phyloP scores from a whole-genome alignment of 2,329 filamentous ascomycete genomes.

The Colletotrichum kahawae region DNA sequence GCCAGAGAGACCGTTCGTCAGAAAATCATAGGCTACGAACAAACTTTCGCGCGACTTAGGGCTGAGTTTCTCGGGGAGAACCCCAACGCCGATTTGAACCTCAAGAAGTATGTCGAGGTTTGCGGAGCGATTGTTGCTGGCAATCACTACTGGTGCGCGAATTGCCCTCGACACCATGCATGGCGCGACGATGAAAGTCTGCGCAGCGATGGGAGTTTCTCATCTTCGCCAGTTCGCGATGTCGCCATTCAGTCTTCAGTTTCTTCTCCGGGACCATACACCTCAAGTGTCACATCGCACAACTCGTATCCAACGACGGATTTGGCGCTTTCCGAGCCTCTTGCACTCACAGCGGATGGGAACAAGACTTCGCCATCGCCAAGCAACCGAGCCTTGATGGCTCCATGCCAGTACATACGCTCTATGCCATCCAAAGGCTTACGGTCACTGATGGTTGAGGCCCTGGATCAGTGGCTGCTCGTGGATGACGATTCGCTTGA shows the following conservation, averaged over 20 bases:
- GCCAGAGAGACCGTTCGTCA: not conserved
- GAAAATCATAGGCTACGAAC: not conserved
- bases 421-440: not conserved
- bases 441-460: not conserved
- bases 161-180: not conserved
- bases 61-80: not conserved
- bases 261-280: not conserved
- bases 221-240: not conserved
- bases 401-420: not conserved
- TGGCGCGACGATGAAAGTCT: not conserved
- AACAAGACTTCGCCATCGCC: accelerated
- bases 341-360: not conserved
- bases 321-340: not conserved
- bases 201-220: not conserved
- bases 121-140: not conserved
- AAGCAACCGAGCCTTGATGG: not conserved
- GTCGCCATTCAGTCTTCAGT: not conserved
- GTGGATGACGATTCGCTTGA: not conserved
- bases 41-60: not conserved
- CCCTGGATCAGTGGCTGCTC: not conserved
- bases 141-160: conserved; percentile 8
- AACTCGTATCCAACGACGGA: not conserved
- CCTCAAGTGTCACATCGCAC: not conserved
- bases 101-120: not conserved
- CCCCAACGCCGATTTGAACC: not conserved